Percentiles rank a stretch among this genome's conserved stretches.
Evolutionary conservation across 164 flowering plant genomes (phyloP).

Genomic region (Cinnamomum micranthum): DNA sequence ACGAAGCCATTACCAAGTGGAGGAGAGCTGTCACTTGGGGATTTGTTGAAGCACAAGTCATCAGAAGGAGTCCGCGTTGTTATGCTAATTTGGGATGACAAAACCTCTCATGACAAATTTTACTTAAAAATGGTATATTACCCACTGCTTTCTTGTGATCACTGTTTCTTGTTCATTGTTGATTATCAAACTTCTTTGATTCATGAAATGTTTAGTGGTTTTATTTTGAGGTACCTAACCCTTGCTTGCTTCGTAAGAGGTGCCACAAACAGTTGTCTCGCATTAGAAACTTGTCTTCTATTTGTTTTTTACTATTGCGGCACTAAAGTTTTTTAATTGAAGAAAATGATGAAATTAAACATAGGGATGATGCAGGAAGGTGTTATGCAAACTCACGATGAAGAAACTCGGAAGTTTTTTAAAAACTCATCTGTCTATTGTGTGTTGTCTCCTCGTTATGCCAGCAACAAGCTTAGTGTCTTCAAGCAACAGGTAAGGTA

Average conservation of each 20-base stretch:
- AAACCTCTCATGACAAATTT: conserved; percentile 62
- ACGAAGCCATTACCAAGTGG: conserved; percentile 50
- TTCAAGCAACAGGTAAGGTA: conserved; percentile 59
- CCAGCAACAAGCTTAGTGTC: conserved; percentile 66
- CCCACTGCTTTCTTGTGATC: background rate
- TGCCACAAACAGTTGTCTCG: background rate
- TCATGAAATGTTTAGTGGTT: background rate
- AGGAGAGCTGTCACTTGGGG: conserved; percentile 65
- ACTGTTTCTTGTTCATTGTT: background rate
- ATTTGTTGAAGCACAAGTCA: conserved; percentile 60
- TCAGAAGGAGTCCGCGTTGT: conserved; percentile 68
- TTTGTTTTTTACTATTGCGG: background rate
- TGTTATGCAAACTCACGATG: conserved; percentile 81
- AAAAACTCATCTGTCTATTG: conserved; percentile 59
- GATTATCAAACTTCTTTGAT: too few species aligned
- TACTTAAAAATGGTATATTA: conserved; percentile 54
- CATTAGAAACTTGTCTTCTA: background rate
- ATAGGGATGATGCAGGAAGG: conserved; percentile 48
- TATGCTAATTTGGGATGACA: conserved; percentile 70
- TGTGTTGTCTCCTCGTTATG: conserved; percentile 64
- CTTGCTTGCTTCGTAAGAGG: background rate
- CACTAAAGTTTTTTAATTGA: too few species aligned
- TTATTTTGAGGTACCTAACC: background rate
- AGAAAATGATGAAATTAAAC: too few species aligned
- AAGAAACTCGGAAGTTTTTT: conserved; percentile 61